Evolutionary conservation across 768 basidiomycete species (phyloP).

Genomic region (Leccinum imitatum): DNA sequence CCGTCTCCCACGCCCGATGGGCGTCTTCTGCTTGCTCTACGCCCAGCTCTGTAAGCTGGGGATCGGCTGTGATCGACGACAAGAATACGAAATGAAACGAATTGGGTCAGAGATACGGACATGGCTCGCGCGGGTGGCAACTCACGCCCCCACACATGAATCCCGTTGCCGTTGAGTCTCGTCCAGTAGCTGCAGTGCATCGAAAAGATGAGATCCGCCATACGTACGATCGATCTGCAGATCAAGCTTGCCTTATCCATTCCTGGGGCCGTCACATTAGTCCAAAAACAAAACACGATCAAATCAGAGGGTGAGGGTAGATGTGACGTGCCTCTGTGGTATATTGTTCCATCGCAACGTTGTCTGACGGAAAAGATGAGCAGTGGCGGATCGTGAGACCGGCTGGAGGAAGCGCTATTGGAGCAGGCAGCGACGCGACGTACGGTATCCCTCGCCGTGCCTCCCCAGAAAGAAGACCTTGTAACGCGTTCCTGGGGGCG

Average conservation of each 20-base stretch:
- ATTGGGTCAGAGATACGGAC: neutral
- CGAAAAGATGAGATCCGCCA: neutral
- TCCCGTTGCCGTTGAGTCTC: constrained; percentile 59
- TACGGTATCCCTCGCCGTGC: constrained; percentile 76
- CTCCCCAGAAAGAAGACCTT: constrained; percentile 66
- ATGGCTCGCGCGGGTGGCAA: constrained; percentile 7
- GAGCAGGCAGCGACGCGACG: constrained; percentile 34
- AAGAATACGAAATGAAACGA: neutral
- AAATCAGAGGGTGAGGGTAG: neutral
- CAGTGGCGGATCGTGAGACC: constrained; percentile 39
- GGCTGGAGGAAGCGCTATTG: neutral
- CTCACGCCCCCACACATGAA: constrained; percentile 74
- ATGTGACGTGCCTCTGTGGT: constrained; percentile 41
- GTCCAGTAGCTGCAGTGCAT: constrained; percentile 46
- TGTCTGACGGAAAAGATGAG: constrained; percentile 59
- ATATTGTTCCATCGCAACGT: constrained; percentile 66
- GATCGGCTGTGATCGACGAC: constrained; percentile 49
- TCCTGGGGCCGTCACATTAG: constrained; percentile 29
- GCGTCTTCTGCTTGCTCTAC: constrained; percentile 52
- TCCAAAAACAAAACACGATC: neutral
- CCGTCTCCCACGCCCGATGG: constrained; percentile 47
- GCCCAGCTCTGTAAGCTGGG: constrained; percentile 59
- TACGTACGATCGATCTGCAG: neutral
- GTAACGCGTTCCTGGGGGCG: constrained; percentile 42
- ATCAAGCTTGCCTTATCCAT: constrained; percentile 57